A percentile compares a stretch with the other conserved stretches of the same genome.
phyloP scores from a whole-genome alignment of 2,329 filamentous ascomycete genomes.

The Cercospora zeae-maydis region DNA sequence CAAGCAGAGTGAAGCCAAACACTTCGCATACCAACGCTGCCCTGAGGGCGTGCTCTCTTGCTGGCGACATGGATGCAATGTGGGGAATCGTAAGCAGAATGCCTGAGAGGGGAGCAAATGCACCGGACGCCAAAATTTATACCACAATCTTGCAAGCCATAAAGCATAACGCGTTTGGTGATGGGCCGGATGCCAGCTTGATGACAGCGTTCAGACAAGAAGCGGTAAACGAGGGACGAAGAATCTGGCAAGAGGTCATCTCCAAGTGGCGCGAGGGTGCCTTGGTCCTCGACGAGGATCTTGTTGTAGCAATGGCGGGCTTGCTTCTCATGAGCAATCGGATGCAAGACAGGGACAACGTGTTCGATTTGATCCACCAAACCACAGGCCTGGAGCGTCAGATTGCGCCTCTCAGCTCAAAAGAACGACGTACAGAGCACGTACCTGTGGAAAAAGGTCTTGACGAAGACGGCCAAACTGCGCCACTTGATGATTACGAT shows the following conservation, averaged over 20 bases:
- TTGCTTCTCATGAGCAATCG: constrained; percentile 64
- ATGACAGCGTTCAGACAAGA: constrained; percentile 34
- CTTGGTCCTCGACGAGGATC: constrained; percentile 69
- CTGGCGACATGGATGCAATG: constrained; percentile 72
- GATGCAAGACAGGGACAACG: constrained; percentile 62
- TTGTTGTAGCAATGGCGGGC: constrained; percentile 78
- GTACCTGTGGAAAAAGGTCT: constrained; percentile 23
- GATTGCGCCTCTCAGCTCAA: constrained; percentile 38
- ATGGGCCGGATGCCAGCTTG: constrained; percentile 24
- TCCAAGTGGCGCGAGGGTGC: constrained; percentile 69
- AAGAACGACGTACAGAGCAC: constrained; percentile 30
- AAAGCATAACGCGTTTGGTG: constrained; percentile 42
- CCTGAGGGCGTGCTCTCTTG: constrained; percentile 73
- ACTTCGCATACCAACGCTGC: constrained; percentile 85
- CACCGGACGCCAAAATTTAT: constrained; percentile 71
- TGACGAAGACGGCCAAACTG: constrained; percentile 2
- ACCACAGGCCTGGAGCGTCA: constrained; percentile 70
- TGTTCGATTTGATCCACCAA: constrained; percentile 74
- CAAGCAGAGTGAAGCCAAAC: constrained; percentile 63
- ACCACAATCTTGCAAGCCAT: constrained; percentile 79
- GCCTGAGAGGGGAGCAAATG: constrained; percentile 58
- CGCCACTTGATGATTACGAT: constrained; percentile 16
- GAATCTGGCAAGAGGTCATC: constrained; percentile 77
- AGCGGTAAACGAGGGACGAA: constrained; percentile 63
- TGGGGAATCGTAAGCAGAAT: constrained; percentile 73